A percentile compares a stretch with the other conserved stretches of the same genome.
phyloP scores from a whole-genome alignment of 1,284 basidiomycete genomes.

The Moesziomyces parantarcticus region DNA sequence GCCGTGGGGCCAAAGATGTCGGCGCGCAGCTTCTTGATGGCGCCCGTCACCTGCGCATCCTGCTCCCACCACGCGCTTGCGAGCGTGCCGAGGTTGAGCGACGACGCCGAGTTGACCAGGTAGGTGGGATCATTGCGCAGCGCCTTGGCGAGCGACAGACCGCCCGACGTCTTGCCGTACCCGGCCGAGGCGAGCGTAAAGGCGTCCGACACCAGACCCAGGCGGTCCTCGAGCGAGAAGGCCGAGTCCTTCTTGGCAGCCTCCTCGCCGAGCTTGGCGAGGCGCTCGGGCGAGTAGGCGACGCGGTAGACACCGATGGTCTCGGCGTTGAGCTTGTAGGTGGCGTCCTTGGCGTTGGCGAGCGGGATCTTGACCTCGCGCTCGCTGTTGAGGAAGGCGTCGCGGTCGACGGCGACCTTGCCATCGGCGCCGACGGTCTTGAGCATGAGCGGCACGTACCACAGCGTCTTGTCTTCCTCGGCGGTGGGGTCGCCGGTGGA shows the following conservation, averaged over 20 bases:
- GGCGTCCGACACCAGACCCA: constrained; percentile 85
- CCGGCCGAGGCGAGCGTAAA: constrained; percentile 84
- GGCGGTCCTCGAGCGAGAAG: constrained; percentile 85
- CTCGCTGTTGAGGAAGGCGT: constrained; percentile 75
- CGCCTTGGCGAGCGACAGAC: constrained; percentile 78
- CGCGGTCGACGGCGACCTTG: constrained; percentile 75
- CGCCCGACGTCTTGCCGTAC: constrained; percentile 79
- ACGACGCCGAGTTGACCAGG: constrained; percentile 58
- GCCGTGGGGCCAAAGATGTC: constrained; percentile 84
- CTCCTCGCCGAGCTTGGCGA: constrained; percentile 82
- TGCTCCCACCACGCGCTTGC: constrained; percentile 85
- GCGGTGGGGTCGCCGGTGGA: constrained; percentile 77
- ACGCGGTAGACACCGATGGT: constrained; percentile 92
- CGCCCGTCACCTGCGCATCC: constrained; percentile 72
- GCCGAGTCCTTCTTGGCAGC: constrained; percentile 76
- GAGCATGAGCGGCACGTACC: constrained; percentile 85
- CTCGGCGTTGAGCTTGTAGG: constrained; percentile 87
- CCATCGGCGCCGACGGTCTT: constrained; percentile 76
- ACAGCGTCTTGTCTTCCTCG: constrained; percentile 90
- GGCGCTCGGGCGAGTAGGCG: constrained; percentile 82
- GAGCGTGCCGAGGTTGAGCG: constrained; percentile 49
- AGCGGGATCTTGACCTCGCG: constrained; percentile 79
- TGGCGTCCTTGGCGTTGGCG: constrained; percentile 72
- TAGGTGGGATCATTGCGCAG: constrained; percentile 71
- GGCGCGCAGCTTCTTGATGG: constrained; percentile 54